These are phyloP conservation scores for Cryphonectria japonica DNA, from an alignment of 2,329 filamentous ascomycete genomes.

Conservation along the genomic window DNA sequence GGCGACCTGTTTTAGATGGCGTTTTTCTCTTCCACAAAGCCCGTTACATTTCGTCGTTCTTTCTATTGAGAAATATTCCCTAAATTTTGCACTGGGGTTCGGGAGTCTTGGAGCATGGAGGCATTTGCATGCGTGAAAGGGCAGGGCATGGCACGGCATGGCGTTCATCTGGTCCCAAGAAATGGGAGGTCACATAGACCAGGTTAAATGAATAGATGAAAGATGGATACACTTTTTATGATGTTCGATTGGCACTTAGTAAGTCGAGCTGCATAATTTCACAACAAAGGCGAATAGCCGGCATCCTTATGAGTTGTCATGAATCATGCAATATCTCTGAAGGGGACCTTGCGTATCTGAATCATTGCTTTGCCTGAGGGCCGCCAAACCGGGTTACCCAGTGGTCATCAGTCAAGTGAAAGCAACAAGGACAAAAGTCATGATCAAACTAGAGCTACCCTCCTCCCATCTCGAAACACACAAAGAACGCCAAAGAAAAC, in stretches of 20 bases:
- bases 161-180: constrained; percentile 10
- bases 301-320: constrained; percentile 6
- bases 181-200: constrained; percentile 24
- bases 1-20: constrained; percentile 23
- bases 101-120: constrained; percentile 21
- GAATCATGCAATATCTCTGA: constrained; percentile 8
- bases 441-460: neutral
- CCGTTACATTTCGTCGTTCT: neutral
- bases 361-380: neutral
- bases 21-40: neutral
- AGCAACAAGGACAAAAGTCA: neutral
- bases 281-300: neutral
- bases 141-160: constrained; percentile 24
- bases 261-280: neutral
- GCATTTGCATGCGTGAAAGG: constrained; percentile 23
- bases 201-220: constrained; percentile 4
- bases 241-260: neutral
- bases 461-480: neutral
- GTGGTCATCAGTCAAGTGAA: neutral
- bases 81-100: constrained; percentile 20
- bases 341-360: neutral
- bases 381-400: neutral
- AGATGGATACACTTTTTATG: neutral
- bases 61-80: too few relatives aligned
- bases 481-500: neutral